A percentile compares a stretch with the other conserved stretches of the same genome.
These are phyloP conservation scores for Oryza punctata DNA, from an alignment of 176 grass and related monocot genomes.

Conservation along the genomic window DNA sequence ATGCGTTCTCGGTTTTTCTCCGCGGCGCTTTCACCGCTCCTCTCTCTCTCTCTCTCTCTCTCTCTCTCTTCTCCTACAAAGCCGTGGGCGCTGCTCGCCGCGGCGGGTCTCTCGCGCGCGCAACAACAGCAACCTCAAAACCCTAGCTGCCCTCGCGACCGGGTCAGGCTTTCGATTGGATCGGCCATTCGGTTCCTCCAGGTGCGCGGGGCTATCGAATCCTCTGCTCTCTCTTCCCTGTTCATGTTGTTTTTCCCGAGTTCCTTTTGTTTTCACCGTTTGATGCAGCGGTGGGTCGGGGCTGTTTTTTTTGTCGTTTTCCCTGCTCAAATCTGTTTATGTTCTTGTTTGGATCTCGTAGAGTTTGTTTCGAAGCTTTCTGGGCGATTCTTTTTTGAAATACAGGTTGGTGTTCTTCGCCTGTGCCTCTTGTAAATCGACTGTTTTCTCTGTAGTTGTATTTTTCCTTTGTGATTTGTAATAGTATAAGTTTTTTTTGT, in stretches of 20 bases:
- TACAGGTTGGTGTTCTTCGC: neutral
- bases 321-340: neutral
- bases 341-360: neutral
- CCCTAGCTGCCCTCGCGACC: conserved; percentile 17
- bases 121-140: conserved; percentile 24
- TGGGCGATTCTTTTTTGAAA: conserved; percentile 8
- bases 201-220: conserved; percentile 36
- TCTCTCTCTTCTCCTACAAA: conserved; percentile 18
- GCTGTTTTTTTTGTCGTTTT: neutral
- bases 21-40: conserved; percentile 5
- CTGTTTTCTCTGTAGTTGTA: neutral
- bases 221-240: neutral
- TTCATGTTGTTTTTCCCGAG: neutral
- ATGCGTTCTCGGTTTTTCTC: conserved; percentile 45
- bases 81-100: conserved; percentile 40
- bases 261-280: neutral
- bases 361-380: neutral
- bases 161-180: conserved; percentile 8
- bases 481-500: neutral
- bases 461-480: neutral
- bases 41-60: neutral
- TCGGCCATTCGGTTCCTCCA: conserved; percentile 5
- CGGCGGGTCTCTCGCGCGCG: conserved; percentile 40
- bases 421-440: neutral
- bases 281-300: neutral